Evolutionary conservation across 2,329 filamentous ascomycete species (phyloP), one percentile per base, ranked within the genome.

Genomic region (Nannizziopsis barbatae): DNA sequence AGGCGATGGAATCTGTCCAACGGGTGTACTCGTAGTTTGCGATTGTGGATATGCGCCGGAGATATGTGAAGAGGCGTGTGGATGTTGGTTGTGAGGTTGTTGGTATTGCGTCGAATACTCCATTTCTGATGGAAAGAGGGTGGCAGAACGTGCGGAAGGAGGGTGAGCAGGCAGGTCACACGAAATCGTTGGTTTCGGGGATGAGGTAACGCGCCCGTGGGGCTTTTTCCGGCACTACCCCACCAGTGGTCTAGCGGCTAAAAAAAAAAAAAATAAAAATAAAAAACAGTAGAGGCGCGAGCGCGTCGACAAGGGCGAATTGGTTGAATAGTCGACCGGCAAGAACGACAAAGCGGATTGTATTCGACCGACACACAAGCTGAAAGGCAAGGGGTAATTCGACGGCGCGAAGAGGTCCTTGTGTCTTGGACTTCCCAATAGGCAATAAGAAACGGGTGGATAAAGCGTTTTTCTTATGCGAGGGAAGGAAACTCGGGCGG

Each of bases 101-200:
- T 79, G 80, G 62, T 81, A 79, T 64, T 85, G 84, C 70, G 82
- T 79, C 66, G 79, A 77, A 73, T 84, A 85, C 70, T 85, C 82
- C 82, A 86, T 85, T 4, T 27, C 22, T 27, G 52, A 45, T 52
- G 45, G 27, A 46, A 58, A 58, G 33, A 7, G 38, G 17, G 10
- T 31, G 33, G 4, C 14, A 39, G 12, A n/a, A 39, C 12, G 46
- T 31, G 32, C 20, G n/a, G 33, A 44, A 5, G 32, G 38, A 49
- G 46, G 36, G 46, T 18, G 18, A 30, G 32, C 22, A 31, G 22
- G 44, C 43, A 46, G 22, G 44, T 46, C 36, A 40, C 44, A 46
- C 44, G 22, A 20, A 22, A 14, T 33, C 14, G 27, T 46, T 46
- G 17, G 35, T 46, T 40, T 37, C n/a, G 33, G 35, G 18, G 33